A percentile compares a stretch with the other conserved stretches of the same genome.
Evolutionary conservation across 805 yeast genomes (phyloP).

Genomic region (Nakazawaea molendinolei): DNA sequence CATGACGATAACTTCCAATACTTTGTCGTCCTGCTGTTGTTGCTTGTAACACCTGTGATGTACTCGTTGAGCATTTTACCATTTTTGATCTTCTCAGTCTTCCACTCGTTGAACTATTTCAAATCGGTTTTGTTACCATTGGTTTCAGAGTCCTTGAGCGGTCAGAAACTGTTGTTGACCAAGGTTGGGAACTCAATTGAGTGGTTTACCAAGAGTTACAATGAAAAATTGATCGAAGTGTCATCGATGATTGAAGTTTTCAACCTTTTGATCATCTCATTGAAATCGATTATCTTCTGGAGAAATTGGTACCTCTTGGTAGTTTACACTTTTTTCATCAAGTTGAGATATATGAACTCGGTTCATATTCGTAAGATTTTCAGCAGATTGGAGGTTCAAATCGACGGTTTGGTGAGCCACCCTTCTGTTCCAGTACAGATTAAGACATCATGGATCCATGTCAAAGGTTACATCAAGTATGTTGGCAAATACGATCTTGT

Average conservation of each 20-base stretch:
- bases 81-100: constrained; percentile 67
- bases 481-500: constrained; percentile 13
- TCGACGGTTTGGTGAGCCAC: constrained; percentile 44
- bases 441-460: constrained; percentile 42
- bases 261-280: constrained; percentile 19
- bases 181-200: constrained; percentile 23
- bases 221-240: constrained; percentile 50
- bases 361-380: constrained; percentile 33
- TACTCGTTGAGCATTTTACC: constrained; percentile 62
- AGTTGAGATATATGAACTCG: constrained; percentile 36
- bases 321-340: constrained; percentile 26
- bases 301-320: constrained; percentile 23
- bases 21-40: constrained; percentile 46
- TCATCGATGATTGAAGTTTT: constrained; percentile 52
- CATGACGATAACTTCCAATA: constrained; percentile 73
- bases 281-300: constrained; percentile 31
- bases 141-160: constrained; percentile 28
- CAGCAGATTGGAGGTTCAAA: constrained; percentile 26
- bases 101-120: constrained; percentile 73
- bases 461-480: constrained; percentile 29
- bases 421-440: constrained; percentile 45
- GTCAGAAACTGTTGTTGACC: not conserved
- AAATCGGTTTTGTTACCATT: constrained; percentile 64
- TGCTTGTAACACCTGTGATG: constrained; percentile 52
- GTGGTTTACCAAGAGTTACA: constrained; percentile 42